Conservation (phyloP, 164 flowering plant genomes). For the Amborella trichopoda region DNA sequence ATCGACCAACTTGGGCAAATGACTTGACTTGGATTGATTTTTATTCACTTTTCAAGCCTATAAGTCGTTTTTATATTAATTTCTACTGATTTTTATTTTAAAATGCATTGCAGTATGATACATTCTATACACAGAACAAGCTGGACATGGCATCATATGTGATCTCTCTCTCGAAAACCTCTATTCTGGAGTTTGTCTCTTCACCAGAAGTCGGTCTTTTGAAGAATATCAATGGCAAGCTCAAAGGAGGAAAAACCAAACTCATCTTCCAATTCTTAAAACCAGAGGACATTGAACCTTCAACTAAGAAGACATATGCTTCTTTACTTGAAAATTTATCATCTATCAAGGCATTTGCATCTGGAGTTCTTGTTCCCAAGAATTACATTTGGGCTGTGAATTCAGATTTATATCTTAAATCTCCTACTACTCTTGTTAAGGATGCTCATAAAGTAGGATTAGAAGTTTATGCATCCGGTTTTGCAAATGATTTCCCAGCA, state of each 20-base stretch:
- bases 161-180: constrained; percentile 7
- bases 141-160: constrained; percentile 19
- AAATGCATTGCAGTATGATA: constrained; percentile 37
- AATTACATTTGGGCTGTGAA: constrained; percentile 58
- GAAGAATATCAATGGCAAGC: constrained; percentile 28
- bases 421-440: constrained; percentile 49
- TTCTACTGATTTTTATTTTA: background rate
- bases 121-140: constrained; percentile 44
- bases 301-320: constrained; percentile 47
- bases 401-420: constrained; percentile 26
- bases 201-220: constrained; percentile 77
- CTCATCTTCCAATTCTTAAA: constrained; percentile 41
- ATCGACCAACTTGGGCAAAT: too few relatives aligned
- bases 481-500: constrained; percentile 50
- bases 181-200: constrained; percentile 35
- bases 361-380: constrained; percentile 83
- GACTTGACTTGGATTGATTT: too few relatives aligned
- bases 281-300: constrained; percentile 43
- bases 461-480: constrained; percentile 68
- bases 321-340: constrained; percentile 32
- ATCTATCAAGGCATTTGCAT: constrained; percentile 47
- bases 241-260: constrained; percentile 34
- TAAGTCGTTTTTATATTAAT: too few relatives aligned
- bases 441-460: constrained; percentile 83
- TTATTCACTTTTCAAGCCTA: too few relatives aligned